Evolutionary conservation across 2,329 filamentous ascomycete species (phyloP).

Genomic region (Stromatinia cepivora): DNA sequence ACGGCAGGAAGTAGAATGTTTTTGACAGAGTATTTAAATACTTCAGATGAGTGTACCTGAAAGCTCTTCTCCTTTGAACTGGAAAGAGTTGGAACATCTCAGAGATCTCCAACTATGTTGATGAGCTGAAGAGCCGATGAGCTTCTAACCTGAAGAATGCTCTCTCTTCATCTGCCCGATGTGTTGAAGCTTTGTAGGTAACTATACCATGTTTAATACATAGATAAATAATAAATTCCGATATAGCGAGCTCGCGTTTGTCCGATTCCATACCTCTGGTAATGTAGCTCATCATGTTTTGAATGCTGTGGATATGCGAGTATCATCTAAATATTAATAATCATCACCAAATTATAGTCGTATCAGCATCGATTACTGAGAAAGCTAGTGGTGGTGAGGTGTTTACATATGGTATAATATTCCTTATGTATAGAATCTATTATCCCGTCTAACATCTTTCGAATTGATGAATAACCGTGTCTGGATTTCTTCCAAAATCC

Average conservation of each 20-base stretch:
- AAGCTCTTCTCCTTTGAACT: too few species aligned
- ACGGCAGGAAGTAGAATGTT: background rate
- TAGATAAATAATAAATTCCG: too few species aligned
- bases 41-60: background rate
- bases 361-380: background rate
- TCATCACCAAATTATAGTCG: too few species aligned
- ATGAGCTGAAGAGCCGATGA: background rate
- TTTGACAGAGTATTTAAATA: background rate
- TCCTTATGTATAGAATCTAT: background rate
- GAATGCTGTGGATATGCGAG: background rate
- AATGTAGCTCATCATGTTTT: background rate
- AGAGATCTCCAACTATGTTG: background rate
- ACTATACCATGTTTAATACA: background rate
- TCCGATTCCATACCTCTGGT: too few species aligned
- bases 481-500: background rate
- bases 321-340: background rate
- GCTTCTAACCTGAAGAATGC: background rate
- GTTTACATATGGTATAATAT: background rate
- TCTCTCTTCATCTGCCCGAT: background rate
- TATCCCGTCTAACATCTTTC: background rate
- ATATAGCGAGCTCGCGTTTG: too few species aligned
- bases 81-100: background rate
- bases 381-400: background rate
- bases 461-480: background rate
- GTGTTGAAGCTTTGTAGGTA: fast-evolving